Conservation (phyloP, 2,329 filamentous ascomycete genomes). For the Calonectria pauciramosa region DNA sequence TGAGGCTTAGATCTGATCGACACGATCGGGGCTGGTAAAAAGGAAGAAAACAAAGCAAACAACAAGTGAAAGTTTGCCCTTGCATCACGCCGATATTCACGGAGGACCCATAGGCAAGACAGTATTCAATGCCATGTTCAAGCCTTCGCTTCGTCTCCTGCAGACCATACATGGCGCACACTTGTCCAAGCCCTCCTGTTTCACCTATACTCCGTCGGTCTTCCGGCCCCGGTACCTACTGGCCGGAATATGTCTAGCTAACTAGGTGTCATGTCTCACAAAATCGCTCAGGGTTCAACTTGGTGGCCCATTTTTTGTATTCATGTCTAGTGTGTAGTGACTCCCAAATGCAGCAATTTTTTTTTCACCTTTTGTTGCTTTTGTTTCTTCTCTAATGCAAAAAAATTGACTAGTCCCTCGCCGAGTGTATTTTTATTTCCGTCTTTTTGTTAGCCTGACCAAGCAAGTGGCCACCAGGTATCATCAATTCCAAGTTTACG, state of each 20-base stretch:
- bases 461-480: conserved; percentile 15
- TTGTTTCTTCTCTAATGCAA: conserved; percentile 6
- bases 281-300: background rate
- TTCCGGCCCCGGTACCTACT: background rate
- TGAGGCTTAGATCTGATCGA: conserved; percentile 6
- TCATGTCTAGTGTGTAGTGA: conserved; percentile 17
- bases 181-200: background rate
- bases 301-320: conserved; percentile 8
- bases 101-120: background rate
- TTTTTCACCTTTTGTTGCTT: background rate
- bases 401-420: background rate
- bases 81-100: background rate
- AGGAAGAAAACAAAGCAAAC: background rate
- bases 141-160: background rate
- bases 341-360: conserved; percentile 8
- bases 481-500: conserved; percentile 14
- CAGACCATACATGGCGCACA: background rate
- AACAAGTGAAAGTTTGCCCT: background rate
- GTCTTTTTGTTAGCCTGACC: conserved; percentile 9
- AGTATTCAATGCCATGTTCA: background rate
- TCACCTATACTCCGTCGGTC: background rate
- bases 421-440: background rate
- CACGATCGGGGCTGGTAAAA: background rate
- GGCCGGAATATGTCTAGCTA: background rate
- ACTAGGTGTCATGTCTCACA: background rate